These are phyloP conservation scores for Brasenia schreberi DNA, from an alignment of 164 flowering plant genomes.

Conservation along the genomic window DNA sequence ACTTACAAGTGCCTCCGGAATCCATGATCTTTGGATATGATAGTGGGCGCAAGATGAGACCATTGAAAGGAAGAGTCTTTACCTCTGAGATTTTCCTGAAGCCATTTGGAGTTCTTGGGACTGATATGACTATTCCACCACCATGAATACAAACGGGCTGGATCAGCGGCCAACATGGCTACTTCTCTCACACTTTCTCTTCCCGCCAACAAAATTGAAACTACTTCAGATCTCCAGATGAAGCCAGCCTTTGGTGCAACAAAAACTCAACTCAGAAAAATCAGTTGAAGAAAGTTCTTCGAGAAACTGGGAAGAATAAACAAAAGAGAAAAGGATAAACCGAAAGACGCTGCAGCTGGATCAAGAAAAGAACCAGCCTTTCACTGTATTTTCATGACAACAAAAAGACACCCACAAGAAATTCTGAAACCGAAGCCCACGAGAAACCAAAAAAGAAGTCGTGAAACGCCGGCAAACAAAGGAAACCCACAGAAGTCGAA, in stretches of 20 bases:
- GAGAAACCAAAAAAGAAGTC: neutral
- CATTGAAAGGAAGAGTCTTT: neutral
- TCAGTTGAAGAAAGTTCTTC: neutral
- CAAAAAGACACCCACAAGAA: neutral
- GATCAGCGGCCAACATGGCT: slow-evolving; percentile 17
- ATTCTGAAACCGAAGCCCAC: neutral
- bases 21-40: too few species aligned
- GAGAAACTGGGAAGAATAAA: neutral
- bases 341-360: neutral
- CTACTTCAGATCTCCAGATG: neutral
- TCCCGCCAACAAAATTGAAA: neutral
- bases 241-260: neutral
- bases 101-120: slow-evolving; percentile 98
- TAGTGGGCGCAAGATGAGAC: neutral
- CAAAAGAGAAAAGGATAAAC: neutral
- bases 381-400: neutral
- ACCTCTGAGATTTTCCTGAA: slow-evolving; percentile 66
- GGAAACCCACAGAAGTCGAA: neutral
- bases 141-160: slow-evolving; percentile 71
- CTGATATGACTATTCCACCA: slow-evolving; percentile 98
- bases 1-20: too few species aligned
- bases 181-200: neutral
- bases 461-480: neutral
- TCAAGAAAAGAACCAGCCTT: neutral
- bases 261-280: neutral